phyloP scores from a whole-genome alignment of 2,329 filamentous ascomycete genomes.

The Trichoderma sp. region DNA sequence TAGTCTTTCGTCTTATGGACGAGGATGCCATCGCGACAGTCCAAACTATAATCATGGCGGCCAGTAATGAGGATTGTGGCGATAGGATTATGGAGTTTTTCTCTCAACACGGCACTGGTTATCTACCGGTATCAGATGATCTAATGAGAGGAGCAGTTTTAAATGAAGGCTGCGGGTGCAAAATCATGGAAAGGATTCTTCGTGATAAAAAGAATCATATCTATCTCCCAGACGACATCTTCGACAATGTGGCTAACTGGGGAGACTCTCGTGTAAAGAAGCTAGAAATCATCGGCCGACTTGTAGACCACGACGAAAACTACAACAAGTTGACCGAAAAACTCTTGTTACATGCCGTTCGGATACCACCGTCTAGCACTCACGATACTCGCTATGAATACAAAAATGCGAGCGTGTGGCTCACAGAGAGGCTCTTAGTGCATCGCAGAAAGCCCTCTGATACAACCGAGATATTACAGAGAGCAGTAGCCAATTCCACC shows the following conservation, averaged over 20 bases:
- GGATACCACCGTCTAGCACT: background rate
- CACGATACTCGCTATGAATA: background rate
- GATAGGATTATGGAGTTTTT: background rate
- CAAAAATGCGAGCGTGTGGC: background rate
- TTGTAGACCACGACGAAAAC: background rate
- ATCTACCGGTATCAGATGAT: background rate
- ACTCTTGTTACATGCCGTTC: background rate
- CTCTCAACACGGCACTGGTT: background rate
- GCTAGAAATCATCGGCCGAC: background rate
- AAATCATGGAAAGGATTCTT: background rate
- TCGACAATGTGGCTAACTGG: background rate
- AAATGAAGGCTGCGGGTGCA: background rate
- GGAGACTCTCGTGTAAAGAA: background rate
- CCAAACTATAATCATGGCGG: background rate
- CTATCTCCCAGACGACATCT: background rate
- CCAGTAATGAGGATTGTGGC: background rate
- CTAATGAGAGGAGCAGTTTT: background rate
- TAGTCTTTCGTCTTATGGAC: background rate
- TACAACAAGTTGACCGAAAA: background rate
- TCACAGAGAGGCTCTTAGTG: background rate
- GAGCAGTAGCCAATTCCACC: background rate
- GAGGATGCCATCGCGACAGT: background rate
- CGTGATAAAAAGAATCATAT: background rate
- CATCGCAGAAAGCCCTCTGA: background rate
- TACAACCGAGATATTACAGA: background rate